A percentile compares a stretch with the other conserved stretches of the same genome.
phyloP scores from a whole-genome alignment of 306 rosid genomes.

The Hippophae rhamnoides region DNA sequence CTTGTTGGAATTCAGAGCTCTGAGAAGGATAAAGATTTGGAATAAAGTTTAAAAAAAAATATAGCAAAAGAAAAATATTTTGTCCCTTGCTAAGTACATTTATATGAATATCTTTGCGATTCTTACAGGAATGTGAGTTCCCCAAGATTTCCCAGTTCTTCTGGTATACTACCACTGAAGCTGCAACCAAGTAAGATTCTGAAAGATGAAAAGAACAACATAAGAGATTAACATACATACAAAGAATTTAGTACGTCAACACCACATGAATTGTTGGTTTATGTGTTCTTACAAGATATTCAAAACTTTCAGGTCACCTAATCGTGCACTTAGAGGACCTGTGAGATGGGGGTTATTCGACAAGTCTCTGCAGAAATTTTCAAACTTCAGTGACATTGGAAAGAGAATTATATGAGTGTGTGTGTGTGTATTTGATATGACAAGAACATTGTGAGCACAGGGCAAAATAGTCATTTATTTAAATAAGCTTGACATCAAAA shows the following conservation, averaged over 20 bases:
- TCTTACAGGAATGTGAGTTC: conserved; percentile 60
- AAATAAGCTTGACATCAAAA: no score
- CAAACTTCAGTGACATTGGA: not conserved
- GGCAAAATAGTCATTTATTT: no score
- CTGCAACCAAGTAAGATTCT: conserved; percentile 72
- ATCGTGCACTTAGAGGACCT: conserved; percentile 40
- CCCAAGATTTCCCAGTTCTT: conserved; percentile 58
- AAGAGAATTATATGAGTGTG: not conserved
- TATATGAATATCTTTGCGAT: not conserved
- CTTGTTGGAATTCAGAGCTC: conserved; percentile 27
- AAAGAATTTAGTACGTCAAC: conserved; percentile 2
- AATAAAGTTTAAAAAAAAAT: no score
- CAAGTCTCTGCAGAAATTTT: conserved; percentile 47
- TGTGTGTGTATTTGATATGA: no score
- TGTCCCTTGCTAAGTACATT: no score
- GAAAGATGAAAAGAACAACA: conserved; percentile 17
- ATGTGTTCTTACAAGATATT: conserved; percentile 50
- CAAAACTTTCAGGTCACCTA: conserved; percentile 44
- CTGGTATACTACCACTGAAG: conserved; percentile 64
- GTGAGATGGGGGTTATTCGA: conserved; percentile 52
- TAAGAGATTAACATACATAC: not conserved
- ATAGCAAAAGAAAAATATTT: not conserved
- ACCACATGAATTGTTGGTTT: conserved; percentile 8
- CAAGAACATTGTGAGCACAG: no score
- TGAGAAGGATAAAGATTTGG: not conserved